Conservation (phyloP, 139 green algal genomes). For the Limnomonas spitsbergensis region DNA sequence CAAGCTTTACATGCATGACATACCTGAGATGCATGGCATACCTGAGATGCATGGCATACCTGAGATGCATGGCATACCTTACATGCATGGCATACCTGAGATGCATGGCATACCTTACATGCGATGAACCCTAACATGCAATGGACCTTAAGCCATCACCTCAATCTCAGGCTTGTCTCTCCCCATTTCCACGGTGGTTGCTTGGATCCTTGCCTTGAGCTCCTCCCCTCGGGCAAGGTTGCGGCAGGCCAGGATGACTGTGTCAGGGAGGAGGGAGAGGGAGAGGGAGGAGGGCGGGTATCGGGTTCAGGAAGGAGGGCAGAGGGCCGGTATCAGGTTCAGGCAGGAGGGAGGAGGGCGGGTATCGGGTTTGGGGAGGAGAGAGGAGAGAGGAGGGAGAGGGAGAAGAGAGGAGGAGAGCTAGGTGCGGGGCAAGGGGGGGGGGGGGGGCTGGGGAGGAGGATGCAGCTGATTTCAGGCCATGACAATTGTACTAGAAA, state of each 20-base stretch:
- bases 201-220: conserved; percentile 43
- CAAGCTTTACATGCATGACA: neutral
- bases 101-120: neutral
- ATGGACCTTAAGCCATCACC: conserved; percentile 21
- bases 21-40: neutral
- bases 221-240: conserved; percentile 43
- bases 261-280: conserved; percentile 16
- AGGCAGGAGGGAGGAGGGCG: too few relatives aligned
- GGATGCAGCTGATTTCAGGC: too few relatives aligned
- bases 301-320: too few relatives aligned
- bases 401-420: neutral
- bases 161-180: conserved; percentile 22
- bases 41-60: neutral
- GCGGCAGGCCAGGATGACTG: conserved; percentile 76
- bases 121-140: too few relatives aligned
- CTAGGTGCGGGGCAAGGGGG: neutral
- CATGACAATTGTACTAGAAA: too few relatives aligned
- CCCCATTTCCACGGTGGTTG: conserved; percentile 1
- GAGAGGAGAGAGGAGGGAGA: too few relatives aligned
- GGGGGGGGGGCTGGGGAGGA: too few relatives aligned
- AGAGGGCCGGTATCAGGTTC: too few relatives aligned
- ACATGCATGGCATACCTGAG: neutral
- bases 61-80: neutral
- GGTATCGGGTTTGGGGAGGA: too few relatives aligned
- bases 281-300: neutral